Percentiles rank a stretch among this genome's conserved stretches.
Conservation (phyloP, 176 grass and related monocot species). For the Aegilops sharonensis region DNA sequence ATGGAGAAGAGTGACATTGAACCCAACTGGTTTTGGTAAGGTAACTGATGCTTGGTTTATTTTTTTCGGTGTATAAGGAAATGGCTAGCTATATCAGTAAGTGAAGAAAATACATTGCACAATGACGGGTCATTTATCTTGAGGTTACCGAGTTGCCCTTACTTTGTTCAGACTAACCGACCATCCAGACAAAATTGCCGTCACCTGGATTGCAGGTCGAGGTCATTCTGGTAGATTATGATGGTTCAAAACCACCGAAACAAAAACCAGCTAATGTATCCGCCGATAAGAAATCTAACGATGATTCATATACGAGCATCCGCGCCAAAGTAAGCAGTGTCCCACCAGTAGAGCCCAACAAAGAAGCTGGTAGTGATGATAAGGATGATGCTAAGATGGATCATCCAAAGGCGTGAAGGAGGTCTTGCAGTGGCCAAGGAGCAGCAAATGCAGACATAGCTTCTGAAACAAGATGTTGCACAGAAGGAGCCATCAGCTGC, state of each 20-base stretch:
- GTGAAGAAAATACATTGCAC: not conserved
- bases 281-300: constrained; percentile 31
- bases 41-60: constrained; percentile 20
- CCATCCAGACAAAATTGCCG: constrained; percentile 72
- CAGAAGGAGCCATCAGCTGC: constrained; percentile 29
- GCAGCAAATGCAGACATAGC: constrained; percentile 35
- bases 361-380: constrained; percentile 46
- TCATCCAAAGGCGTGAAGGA: constrained; percentile 45
- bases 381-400: constrained; percentile 82
- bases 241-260: constrained; percentile 50
- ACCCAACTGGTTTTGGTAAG: constrained; percentile 80
- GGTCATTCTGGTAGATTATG: constrained; percentile 76
- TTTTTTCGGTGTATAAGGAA: too few species aligned
- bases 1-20: constrained; percentile 49
- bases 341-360: constrained; percentile 30
- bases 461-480: constrained; percentile 36
- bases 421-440: not conserved
- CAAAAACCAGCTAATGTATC: constrained; percentile 14
- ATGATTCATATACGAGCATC: constrained; percentile 13
- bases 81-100: not conserved
- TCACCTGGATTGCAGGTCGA: constrained; percentile 90
- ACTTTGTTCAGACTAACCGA: not conserved
- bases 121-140: not conserved
- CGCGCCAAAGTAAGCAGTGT: constrained; percentile 42
- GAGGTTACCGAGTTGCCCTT: not conserved